Conservation (phyloP, 176 grass and related monocot genomes). For the Guadua angustifolia region DNA sequence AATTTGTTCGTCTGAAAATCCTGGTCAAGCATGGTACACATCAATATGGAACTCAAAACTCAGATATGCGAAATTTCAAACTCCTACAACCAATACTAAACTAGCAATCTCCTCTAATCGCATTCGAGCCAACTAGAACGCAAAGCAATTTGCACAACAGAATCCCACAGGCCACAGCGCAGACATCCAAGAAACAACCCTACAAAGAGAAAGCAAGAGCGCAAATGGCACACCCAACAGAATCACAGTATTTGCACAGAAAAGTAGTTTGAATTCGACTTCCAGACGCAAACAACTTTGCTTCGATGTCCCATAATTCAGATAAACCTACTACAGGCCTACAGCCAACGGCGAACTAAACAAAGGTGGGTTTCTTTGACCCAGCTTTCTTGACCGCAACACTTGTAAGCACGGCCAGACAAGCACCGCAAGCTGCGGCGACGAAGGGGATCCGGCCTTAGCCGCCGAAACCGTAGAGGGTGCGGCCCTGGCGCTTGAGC, state of each 20-base stretch:
- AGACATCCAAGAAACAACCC: too few species aligned
- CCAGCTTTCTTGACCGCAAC: constrained; percentile 39
- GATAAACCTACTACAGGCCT: constrained; percentile 10
- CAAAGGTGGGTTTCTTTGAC: constrained; percentile 6
- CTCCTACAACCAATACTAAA: too few species aligned
- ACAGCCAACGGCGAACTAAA: constrained; percentile 24
- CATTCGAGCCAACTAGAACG: background rate
- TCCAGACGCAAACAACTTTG: background rate
- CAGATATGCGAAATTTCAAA: background rate
- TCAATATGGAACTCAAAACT: background rate
- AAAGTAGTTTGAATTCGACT: background rate
- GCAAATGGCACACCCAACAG: background rate
- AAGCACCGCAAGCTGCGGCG: background rate
- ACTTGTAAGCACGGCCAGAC: constrained; percentile 16
- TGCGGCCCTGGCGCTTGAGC: constrained; percentile 89
- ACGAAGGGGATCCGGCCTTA: background rate
- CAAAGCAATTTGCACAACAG: background rate
- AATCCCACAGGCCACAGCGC: background rate
- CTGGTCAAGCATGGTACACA: background rate
- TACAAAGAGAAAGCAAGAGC: too few species aligned
- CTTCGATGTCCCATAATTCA: background rate
- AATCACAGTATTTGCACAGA: background rate
- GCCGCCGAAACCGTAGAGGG: constrained; percentile 80
- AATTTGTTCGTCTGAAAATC: too few species aligned
- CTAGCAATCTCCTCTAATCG: too few species aligned